Evolutionary conservation across 805 yeast species (phyloP).

Genomic region (Metschnikowia continentalis): DNA sequence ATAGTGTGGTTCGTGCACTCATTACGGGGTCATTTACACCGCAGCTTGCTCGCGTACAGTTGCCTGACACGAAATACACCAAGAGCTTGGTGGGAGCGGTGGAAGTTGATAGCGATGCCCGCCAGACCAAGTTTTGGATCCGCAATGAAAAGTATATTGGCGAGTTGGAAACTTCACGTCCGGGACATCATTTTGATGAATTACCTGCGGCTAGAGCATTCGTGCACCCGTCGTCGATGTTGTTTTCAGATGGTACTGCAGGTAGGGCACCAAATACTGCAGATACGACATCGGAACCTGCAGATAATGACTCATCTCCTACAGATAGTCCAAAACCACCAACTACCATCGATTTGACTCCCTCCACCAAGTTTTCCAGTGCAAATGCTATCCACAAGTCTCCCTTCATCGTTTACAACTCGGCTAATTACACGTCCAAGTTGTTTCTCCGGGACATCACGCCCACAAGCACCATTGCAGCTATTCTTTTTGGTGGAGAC

Average conservation of each 20-base stretch:
- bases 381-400: slow-evolving; percentile 37
- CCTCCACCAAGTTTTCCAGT: slow-evolving; percentile 21
- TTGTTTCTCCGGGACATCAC: slow-evolving; percentile 72
- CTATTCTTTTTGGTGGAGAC: slow-evolving; percentile 78
- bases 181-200: slow-evolving; percentile 10
- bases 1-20: slow-evolving; percentile 56
- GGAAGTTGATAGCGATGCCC: slow-evolving; percentile 81
- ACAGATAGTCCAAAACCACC: too few species aligned
- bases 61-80: slow-evolving; percentile 75
- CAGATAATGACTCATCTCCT: too few species aligned
- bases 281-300: too few species aligned
- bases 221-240: slow-evolving; percentile 79
- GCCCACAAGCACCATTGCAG: slow-evolving; percentile 68
- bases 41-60: slow-evolving; percentile 71
- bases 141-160: slow-evolving; percentile 50
- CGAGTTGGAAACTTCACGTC: background rate
- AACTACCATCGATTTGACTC: slow-evolving; percentile 38
- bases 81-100: slow-evolving; percentile 74
- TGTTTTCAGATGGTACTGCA: slow-evolving; percentile 47
- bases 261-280: too few species aligned
- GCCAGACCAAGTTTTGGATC: slow-evolving; percentile 66
- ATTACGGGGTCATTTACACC: slow-evolving; percentile 83
- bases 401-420: slow-evolving; percentile 60
- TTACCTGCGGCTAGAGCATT: slow-evolving; percentile 70
- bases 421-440: slow-evolving; percentile 62